Conservation (phyloP, 2,329 filamentous ascomycete genomes). For the Colletotrichum magnum region DNA sequence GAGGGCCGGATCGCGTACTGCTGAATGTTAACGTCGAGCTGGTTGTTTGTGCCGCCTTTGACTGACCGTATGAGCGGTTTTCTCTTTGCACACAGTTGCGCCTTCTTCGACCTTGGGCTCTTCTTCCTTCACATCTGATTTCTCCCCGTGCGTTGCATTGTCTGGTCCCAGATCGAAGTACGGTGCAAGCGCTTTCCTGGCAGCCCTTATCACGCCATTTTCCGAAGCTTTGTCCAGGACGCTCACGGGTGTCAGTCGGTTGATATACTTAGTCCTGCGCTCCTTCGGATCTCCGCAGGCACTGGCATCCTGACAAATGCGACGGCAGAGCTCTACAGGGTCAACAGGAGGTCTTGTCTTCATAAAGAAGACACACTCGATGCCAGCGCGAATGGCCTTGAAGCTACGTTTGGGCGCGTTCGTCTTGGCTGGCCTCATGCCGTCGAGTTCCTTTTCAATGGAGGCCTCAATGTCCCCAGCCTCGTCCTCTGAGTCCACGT, state of each 20-base stretch:
- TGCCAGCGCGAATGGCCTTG: slow-evolving; percentile 65
- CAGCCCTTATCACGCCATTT: slow-evolving; percentile 76
- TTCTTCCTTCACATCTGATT: slow-evolving; percentile 33
- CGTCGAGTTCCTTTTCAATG: slow-evolving; percentile 79
- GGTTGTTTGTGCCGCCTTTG: slow-evolving; percentile 6
- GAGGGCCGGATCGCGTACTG: slow-evolving; percentile 90
- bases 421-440: slow-evolving; percentile 62
- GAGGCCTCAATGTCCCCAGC: slow-evolving; percentile 79
- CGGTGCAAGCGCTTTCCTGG: slow-evolving; percentile 71
- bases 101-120: slow-evolving; percentile 42
- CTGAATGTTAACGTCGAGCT: neutral
- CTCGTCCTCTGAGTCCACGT: slow-evolving; percentile 56
- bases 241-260: slow-evolving; percentile 68
- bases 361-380: slow-evolving; percentile 77
- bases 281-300: slow-evolving; percentile 56
- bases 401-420: slow-evolving; percentile 63
- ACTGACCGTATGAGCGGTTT: slow-evolving; percentile 59
- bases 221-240: slow-evolving; percentile 76
- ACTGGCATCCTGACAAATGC: slow-evolving; percentile 69
- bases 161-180: slow-evolving; percentile 69
- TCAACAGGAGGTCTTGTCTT: slow-evolving; percentile 69
- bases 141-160: neutral
- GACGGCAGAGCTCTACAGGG: slow-evolving; percentile 66
- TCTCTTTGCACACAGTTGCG: slow-evolving; percentile 20
- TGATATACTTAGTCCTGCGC: slow-evolving; percentile 70